Percentiles rank a stretch among this genome's conserved stretches.
These are phyloP conservation scores for Apiotrichum montevideense DNA, from an alignment of 1,284 basidiomycete species.

Conservation along the genomic window DNA sequence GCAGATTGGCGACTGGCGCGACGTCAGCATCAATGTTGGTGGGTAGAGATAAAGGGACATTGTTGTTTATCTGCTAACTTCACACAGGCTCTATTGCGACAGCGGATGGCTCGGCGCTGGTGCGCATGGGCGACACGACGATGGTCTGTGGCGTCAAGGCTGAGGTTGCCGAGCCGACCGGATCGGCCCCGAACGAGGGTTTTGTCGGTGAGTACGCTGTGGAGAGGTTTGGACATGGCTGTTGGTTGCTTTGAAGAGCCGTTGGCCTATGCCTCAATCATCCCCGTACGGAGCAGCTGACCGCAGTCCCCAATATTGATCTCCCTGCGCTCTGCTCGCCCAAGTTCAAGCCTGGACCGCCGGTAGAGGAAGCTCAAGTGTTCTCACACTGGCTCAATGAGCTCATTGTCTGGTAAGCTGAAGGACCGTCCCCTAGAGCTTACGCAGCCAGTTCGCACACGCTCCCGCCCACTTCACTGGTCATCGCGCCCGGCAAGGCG, in stretches of 20 bases:
- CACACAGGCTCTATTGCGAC: conserved; percentile 74
- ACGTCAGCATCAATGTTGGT: conserved; percentile 67
- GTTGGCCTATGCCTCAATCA: no score
- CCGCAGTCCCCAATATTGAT: conserved; percentile 74
- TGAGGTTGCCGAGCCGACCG: conserved; percentile 82
- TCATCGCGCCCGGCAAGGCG: conserved; percentile 70
- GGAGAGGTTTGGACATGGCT: no score
- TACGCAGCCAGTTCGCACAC: conserved; percentile 56
- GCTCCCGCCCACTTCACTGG: conserved; percentile 62
- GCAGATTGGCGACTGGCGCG: conserved; percentile 57
- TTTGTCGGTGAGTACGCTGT: conserved; percentile 61
- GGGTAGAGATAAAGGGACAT: conserved; percentile 32
- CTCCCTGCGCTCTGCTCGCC: conserved; percentile 87
- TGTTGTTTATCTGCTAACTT: not conserved
- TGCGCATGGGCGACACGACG: conserved; percentile 82
- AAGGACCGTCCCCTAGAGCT: not conserved
- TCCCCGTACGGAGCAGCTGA: no score
- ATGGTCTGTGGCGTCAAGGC: conserved; percentile 90
- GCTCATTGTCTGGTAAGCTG: conserved; percentile 59
- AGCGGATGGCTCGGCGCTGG: conserved; percentile 80
- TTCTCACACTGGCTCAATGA: conserved; percentile 76
- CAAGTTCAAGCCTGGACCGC: conserved; percentile 89
- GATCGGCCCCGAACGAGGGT: conserved; percentile 66
- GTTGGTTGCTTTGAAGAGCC: no score
- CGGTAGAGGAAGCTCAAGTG: conserved; percentile 82